These are phyloP conservation scores for Globisporangium middletonii DNA, from an alignment of 352 stramenopile genomes.

Conservation along the genomic window DNA sequence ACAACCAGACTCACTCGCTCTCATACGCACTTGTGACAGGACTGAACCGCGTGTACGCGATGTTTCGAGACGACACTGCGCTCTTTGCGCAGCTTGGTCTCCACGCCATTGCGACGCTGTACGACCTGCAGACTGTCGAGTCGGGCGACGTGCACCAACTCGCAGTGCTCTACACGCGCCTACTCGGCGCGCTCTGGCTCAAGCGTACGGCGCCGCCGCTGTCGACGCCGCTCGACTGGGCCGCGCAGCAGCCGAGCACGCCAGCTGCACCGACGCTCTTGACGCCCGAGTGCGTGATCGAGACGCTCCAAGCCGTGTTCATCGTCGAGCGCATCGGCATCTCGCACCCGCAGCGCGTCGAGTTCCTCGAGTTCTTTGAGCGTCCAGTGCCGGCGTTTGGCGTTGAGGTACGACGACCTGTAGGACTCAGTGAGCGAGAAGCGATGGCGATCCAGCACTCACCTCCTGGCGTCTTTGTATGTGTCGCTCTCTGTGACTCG, in stretches of 20 bases:
- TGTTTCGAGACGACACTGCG: constrained; percentile 20
- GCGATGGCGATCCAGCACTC: not conserved
- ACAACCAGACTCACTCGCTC: not conserved
- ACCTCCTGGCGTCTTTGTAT: constrained; percentile 1
- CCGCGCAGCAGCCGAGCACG: not conserved
- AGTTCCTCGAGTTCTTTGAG: constrained; percentile 65
- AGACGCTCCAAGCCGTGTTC: constrained; percentile 59
- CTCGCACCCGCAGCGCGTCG: constrained; percentile 45
- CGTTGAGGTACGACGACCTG: not conserved
- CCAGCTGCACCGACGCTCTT: no score
- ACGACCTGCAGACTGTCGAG: constrained; percentile 57
- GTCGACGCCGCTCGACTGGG: no score
- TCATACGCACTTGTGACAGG: constrained; percentile 3
- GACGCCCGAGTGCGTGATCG: constrained; percentile 16
- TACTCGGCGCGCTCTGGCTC: constrained; percentile 49
- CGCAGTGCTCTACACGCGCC: constrained; percentile 47
- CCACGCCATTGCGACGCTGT: constrained; percentile 60
- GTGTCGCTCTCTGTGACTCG: not conserved
- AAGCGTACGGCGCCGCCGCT: constrained; percentile 26
- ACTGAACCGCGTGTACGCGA: constrained; percentile 34
- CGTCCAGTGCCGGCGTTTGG: constrained; percentile 39
- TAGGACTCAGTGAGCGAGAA: not conserved
- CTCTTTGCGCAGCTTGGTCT: constrained; percentile 24
- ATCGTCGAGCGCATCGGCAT: constrained; percentile 70
- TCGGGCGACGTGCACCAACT: constrained; percentile 34